A percentile compares a stretch with the other conserved stretches of the same genome.
Conservation (phyloP, 345 rosid species). For the Balakata baccata region DNA sequence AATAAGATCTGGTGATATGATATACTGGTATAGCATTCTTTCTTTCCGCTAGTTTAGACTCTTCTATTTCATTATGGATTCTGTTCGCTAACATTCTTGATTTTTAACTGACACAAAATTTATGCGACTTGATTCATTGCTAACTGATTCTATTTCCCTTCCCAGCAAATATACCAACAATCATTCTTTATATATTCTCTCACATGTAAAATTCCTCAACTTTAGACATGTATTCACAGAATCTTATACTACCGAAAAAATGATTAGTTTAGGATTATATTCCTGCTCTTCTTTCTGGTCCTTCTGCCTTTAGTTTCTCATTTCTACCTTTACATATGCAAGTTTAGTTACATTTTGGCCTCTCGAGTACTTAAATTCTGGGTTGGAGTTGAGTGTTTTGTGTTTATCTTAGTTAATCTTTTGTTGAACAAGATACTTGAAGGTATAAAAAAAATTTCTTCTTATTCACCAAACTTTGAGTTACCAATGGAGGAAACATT, state of each 20-base stretch:
- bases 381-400: conserved; percentile 25
- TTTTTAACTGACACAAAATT: conserved; percentile 21
- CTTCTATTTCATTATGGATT: conserved; percentile 28
- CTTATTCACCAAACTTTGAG: conserved; percentile 23
- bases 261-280: conserved; percentile 15
- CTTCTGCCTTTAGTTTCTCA: conserved; percentile 31
- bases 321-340: conserved; percentile 18
- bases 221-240: conserved; percentile 12
- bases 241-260: conserved; percentile 19
- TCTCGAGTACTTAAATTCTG: conserved; percentile 45
- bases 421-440: conserved; percentile 6
- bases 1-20: conserved; percentile 33
- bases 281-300: conserved; percentile 19
- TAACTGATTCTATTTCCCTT: conserved; percentile 40
- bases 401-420: conserved; percentile 17
- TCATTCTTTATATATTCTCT: conserved; percentile 35
- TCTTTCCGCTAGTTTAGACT: conserved; percentile 29
- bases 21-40: conserved; percentile 32
- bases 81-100: conserved; percentile 32
- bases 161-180: conserved; percentile 19
- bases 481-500: conserved; percentile 74
- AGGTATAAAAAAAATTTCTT: not conserved
- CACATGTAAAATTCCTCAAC: conserved; percentile 40
- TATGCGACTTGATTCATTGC: conserved; percentile 32
- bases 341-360: conserved; percentile 44